Evolutionary conservation across 345 rosid genomes (phyloP).

Genomic region (Melaleuca quinquenervia): DNA sequence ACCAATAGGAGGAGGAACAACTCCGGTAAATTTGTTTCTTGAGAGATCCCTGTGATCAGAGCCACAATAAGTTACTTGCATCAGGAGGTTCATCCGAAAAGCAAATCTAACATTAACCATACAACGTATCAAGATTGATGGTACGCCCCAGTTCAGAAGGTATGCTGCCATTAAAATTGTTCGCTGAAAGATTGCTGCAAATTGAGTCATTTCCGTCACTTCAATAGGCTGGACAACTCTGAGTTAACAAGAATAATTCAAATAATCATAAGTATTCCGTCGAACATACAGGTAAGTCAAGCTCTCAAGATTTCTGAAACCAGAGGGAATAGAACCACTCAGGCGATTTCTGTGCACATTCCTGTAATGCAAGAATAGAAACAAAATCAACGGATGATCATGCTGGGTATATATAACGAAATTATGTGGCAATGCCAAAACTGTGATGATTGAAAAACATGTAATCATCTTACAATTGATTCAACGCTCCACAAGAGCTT

Average conservation of each 20-base stretch:
- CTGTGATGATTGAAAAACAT: background rate
- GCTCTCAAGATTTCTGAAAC: constrained; percentile 69
- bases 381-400: background rate
- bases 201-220: background rate
- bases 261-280: background rate
- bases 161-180: constrained; percentile 62
- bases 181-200: constrained; percentile 66
- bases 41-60: constrained; percentile 67
- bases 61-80: background rate
- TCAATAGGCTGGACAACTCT: background rate
- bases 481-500: constrained; percentile 80
- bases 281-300: constrained; percentile 78
- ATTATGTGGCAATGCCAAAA: background rate
- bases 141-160: constrained; percentile 76
- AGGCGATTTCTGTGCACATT: constrained; percentile 80
- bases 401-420: background rate
- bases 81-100: background rate
- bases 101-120: background rate
- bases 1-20: constrained; percentile 68
- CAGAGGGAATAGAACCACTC: constrained; percentile 65
- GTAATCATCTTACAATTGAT: constrained; percentile 49
- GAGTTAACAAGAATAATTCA: background rate
- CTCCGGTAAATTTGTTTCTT: constrained; percentile 61
- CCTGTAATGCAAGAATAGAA: constrained; percentile 14
- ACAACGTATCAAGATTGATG: constrained; percentile 85